A percentile compares a stretch with the other conserved stretches of the same genome.
phyloP scores from a whole-genome alignment of 1,284 basidiomycete species.

The Trametes pubescens region DNA sequence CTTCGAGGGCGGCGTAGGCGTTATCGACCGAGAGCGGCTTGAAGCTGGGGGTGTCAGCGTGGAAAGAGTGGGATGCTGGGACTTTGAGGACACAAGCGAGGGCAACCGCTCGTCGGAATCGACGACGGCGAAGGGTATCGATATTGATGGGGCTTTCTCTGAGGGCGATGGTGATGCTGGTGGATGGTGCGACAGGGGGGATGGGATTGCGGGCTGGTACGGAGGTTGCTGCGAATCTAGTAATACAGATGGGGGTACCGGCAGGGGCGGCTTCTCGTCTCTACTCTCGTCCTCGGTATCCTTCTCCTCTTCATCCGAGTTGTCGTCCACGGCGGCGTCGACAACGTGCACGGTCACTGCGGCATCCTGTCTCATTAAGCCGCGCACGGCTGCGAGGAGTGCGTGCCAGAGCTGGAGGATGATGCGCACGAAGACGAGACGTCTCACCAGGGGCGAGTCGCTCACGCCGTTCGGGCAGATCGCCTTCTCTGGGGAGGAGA shows the following conservation, averaged over 20 bases:
- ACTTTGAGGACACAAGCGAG: constrained; percentile 23
- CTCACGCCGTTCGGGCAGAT: constrained; percentile 32
- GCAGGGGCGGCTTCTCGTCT: constrained; percentile 41
- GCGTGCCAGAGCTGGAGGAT: constrained; percentile 60
- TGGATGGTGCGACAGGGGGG: constrained; percentile 34
- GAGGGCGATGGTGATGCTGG: constrained; percentile 36
- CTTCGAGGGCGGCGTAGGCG: constrained; percentile 57
- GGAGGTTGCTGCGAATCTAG: constrained; percentile 37
- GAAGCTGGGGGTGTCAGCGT: constrained; percentile 34
- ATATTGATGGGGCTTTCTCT: constrained; percentile 20
- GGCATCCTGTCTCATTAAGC: constrained; percentile 43
- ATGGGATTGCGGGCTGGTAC: constrained; percentile 37
- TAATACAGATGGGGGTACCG: constrained; percentile 31
- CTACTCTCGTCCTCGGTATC: constrained; percentile 51
- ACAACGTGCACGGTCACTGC: constrained; percentile 18
- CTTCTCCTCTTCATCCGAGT: constrained; percentile 48
- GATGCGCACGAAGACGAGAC: constrained; percentile 61
- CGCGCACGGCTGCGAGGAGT: constrained; percentile 55
- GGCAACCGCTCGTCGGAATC: constrained; percentile 14
- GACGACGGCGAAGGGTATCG: constrained; percentile 30
- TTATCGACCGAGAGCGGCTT: constrained; percentile 50
- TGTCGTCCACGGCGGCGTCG: constrained; percentile 39
- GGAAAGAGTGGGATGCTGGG: constrained; percentile 18
- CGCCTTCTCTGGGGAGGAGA: constrained; percentile 38
- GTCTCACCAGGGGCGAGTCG: constrained; percentile 48